A percentile compares a stretch with the other conserved stretches of the same genome.
These are phyloP conservation scores for Corchorus olitorius DNA, from an alignment of 345 rosid species.

Conservation along the genomic window DNA sequence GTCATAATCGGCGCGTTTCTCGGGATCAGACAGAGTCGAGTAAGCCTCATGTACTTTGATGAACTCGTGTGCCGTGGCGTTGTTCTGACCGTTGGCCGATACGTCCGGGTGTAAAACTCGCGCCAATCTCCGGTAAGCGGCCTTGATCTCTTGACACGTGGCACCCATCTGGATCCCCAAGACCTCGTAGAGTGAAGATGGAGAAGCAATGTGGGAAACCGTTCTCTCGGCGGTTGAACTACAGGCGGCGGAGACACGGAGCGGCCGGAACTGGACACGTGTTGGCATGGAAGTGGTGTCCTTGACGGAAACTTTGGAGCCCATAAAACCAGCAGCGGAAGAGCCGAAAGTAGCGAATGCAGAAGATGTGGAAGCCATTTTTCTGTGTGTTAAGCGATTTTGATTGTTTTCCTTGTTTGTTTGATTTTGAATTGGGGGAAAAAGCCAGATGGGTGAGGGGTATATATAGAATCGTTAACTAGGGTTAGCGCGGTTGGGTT, in stretches of 20 bases:
- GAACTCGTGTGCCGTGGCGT: conserved; percentile 40
- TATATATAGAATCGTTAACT: conserved; percentile 31
- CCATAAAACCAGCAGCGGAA: conserved; percentile 22
- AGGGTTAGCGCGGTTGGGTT: conserved; percentile 35
- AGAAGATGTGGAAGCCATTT: conserved; percentile 38
- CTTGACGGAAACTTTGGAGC: conserved; percentile 4
- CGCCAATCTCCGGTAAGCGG: conserved; percentile 66
- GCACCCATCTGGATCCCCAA: conserved; percentile 63
- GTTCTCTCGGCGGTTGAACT: conserved; percentile 45
- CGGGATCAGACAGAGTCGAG: conserved; percentile 65
- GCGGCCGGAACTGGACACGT: conserved; percentile 34
- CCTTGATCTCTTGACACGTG: conserved; percentile 57
- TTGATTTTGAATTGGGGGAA: neutral
- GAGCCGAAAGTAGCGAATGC: conserved; percentile 25
- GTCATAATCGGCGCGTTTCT: conserved; percentile 61
- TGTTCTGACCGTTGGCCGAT: conserved; percentile 27
- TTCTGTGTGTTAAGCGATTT: neutral
- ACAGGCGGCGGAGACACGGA: conserved; percentile 42
- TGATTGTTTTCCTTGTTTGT: neutral
- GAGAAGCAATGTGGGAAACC: conserved; percentile 18
- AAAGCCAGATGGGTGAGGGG: neutral
- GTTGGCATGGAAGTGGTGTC: conserved; percentile 12
- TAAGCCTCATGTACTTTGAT: conserved; percentile 66
- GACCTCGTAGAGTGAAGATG: conserved; percentile 54
- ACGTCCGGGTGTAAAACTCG: conserved; percentile 70